Base-by-base conservation (phyloP, 106 monocot genomes). In the Alisma plantagoaquatica region DNA sequence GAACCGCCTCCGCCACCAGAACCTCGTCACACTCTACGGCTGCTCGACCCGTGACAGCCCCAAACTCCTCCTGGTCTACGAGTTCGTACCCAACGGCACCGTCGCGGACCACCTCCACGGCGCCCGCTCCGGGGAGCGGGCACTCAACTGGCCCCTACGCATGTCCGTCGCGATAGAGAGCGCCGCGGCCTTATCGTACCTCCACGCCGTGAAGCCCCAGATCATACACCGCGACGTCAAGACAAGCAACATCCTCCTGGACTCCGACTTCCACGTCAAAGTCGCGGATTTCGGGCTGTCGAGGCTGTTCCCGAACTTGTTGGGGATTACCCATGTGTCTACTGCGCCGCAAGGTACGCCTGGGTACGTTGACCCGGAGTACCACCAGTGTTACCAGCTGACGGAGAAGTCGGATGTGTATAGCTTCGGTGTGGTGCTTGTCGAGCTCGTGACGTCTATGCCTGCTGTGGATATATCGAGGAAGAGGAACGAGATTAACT, bases 181-280 rank as follows among this genome's bases (percentile, higher is more conserved):
- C 1, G 76, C 81, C 23, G 49, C 44, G 2, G 75, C 75, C 1
- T 63, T 81, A 16, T 53, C 72, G 23, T 81, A 81, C 64, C 72
- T 81, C 28, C 81, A 81, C 41, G 59, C 67, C 2, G 31, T 67
- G 15, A 64, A 78, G 20, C 82, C 77, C 0, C 77, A 31, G 4
- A 75, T 83, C 57, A 67, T 83, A 21, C 83, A 83, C 54, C 62
- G 83, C 3, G 83, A 83, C 49, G 55, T 83, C 25, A 83, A 78
- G 56, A 74, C 83, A 23, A 42, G 46, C 59, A 83, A 83, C 60
- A 83, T 83, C 24, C 55, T 83, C 12, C 54, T 83, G 4, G 74
- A 78, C 38, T 23, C 31, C 31, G 25, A 51, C 15, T 78, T 58
- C 49, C 70, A 78, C 23, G 83, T 74, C 3, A 78, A 78, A 33